A percentile compares a stretch with the other conserved stretches of the same genome.
Conservation (phyloP, 2,329 filamentous ascomycete species). For the Chalaropsis thielavioides region DNA sequence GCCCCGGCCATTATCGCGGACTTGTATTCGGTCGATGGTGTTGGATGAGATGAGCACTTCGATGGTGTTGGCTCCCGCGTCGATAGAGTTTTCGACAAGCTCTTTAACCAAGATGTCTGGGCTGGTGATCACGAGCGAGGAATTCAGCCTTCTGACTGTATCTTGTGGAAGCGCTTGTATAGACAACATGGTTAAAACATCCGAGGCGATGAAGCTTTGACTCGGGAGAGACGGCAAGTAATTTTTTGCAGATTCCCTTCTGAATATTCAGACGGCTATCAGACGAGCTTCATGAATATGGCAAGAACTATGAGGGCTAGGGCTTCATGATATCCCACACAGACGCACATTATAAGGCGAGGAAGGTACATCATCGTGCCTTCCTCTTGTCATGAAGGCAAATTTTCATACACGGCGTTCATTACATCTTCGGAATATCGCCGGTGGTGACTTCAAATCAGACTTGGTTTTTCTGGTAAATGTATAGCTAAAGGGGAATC, state of each 20-base stretch:
- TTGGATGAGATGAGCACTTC: slow-evolving; percentile 50
- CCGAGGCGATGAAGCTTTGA: background rate
- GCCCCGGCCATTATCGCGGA: slow-evolving; percentile 60
- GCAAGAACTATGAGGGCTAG: slow-evolving; percentile 5
- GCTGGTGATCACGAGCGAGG: slow-evolving; percentile 44
- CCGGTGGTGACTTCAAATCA: background rate
- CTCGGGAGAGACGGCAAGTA: no score
- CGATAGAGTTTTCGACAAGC: slow-evolving; percentile 62
- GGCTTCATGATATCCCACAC: slow-evolving; percentile 3
- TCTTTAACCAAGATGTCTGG: slow-evolving; percentile 56
- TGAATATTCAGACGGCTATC: background rate
- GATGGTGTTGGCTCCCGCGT: slow-evolving; percentile 52
- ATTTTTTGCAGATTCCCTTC: background rate
- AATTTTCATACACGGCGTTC: background rate
- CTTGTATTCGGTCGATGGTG: slow-evolving; percentile 53
- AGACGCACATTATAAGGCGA: background rate
- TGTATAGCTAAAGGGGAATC: no score
- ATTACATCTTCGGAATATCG: background rate
- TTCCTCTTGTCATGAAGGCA: background rate
- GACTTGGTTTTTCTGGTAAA: no score
- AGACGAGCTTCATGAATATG: background rate
- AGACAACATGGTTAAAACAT: slow-evolving; percentile 27
- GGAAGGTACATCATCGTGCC: background rate
- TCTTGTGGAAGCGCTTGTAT: slow-evolving; percentile 30
- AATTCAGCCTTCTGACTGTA: slow-evolving; percentile 43